Percentiles rank a stretch among this genome's conserved stretches.
Evolutionary conservation across 129 eudicot genomes (phyloP).

Genomic region (Flaveria bidentis): DNA sequence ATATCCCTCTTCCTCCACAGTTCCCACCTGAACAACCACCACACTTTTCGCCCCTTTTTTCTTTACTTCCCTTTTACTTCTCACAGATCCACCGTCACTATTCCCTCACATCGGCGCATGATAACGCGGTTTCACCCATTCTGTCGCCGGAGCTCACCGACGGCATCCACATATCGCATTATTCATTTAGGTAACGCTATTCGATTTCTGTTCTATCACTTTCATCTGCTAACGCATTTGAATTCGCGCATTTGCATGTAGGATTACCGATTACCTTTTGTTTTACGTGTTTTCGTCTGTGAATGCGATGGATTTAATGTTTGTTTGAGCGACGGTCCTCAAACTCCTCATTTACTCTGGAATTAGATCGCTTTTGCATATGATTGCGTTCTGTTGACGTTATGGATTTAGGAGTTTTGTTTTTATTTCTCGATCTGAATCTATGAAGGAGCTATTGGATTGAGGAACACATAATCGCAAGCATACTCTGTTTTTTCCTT

Average conservation of each 20-base stretch:
- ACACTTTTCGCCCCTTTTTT: constrained; percentile 15
- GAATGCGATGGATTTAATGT: not conserved
- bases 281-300: not conserved
- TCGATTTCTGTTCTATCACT: not conserved
- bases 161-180: constrained; percentile 20
- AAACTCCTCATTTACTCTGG: too few species aligned
- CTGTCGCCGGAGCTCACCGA: constrained; percentile 28
- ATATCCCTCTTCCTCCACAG: constrained; percentile 4
- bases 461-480: not conserved
- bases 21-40: constrained; percentile 31
- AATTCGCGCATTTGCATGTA: too few species aligned
- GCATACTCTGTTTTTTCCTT: not conserved
- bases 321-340: too few species aligned
- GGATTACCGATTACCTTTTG: not conserved
- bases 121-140: constrained; percentile 16
- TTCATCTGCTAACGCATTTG: too few species aligned
- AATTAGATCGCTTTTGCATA: too few species aligned
- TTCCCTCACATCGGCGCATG: constrained; percentile 29
- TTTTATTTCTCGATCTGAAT: constrained; percentile 1
- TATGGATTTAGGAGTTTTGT: not conserved
- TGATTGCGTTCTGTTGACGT: too few species aligned
- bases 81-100: constrained; percentile 27
- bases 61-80: constrained; percentile 4
- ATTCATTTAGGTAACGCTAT: not conserved
- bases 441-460: not conserved